Percentiles rank a stretch among this genome's conserved stretches.
Conservation (phyloP, 2,329 filamentous ascomycete species). For the Colletotrichum chrysophilum region DNA sequence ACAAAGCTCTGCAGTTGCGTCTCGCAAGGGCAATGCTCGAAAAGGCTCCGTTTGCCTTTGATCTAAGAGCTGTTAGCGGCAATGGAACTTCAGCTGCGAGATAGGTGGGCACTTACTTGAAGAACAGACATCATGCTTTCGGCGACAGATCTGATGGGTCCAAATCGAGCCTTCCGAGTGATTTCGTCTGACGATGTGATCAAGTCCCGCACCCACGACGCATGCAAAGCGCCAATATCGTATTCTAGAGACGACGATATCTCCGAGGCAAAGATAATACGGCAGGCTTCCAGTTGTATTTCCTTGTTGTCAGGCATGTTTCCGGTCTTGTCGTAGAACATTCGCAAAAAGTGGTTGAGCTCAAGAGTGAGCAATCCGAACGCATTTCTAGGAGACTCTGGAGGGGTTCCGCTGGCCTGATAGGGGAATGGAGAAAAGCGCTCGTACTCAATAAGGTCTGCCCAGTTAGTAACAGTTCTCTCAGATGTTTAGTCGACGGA, state of each 20-base stretch:
- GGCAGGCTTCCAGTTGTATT: conserved; percentile 30
- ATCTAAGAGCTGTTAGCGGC: conserved; percentile 10
- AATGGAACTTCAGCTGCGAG: accelerated
- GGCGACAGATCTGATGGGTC: conserved; percentile 25
- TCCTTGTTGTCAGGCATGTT: conserved; percentile 22
- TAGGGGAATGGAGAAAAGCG: conserved; percentile 13
- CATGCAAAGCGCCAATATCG: not conserved
- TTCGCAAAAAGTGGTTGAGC: conserved; percentile 31
- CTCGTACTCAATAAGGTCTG: conserved; percentile 17
- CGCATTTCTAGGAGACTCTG: conserved; percentile 27
- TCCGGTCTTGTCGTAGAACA: conserved; percentile 24
- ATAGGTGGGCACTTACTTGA: not conserved
- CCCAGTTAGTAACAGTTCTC: not conserved
- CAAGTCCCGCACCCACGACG: conserved; percentile 29
- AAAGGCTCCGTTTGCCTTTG: conserved; percentile 30
- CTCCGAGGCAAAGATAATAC: conserved; percentile 31
- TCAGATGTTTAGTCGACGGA: too few relatives aligned
- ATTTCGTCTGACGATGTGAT: conserved; percentile 22
- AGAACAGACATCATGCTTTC: conserved; percentile 27
- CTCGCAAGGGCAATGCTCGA: conserved; percentile 30
- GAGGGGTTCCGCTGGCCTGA: conserved; percentile 4
- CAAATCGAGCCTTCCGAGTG: conserved; percentile 24
- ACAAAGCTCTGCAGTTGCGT: conserved; percentile 10
- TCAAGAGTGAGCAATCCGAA: conserved; percentile 42
- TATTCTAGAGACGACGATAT: not conserved